phyloP scores from a whole-genome alignment of 148 eudicot species.

The Diospyros kaki region DNA sequence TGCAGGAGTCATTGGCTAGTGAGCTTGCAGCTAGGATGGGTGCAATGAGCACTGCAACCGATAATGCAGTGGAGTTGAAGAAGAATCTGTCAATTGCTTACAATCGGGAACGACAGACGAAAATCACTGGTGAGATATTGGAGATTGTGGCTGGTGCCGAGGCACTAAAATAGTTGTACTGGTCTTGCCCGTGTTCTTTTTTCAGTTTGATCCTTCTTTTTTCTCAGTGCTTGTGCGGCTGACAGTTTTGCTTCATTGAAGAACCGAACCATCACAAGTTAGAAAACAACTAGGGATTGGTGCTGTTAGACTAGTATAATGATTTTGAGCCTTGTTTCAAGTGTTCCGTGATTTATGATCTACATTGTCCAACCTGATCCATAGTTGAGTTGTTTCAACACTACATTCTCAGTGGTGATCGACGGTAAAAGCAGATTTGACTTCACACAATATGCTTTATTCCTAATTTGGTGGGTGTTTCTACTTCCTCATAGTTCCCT shows the following conservation, averaged over 20 bases:
- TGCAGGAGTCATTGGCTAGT: conserved; percentile 12
- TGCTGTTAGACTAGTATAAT: not conserved
- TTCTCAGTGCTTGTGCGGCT: not conserved
- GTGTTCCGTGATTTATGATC: not conserved
- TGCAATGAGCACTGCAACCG: conserved; percentile 9
- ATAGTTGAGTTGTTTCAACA: not conserved
- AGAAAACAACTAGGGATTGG: not conserved
- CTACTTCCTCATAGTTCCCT: too few species aligned
- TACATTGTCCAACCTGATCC: not conserved
- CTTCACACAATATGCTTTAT: not conserved
- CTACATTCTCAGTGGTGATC: not conserved
- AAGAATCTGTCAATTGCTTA: conserved; percentile 12
- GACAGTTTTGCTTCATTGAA: not conserved
- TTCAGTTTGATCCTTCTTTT: not conserved
- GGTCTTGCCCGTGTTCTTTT: not conserved
- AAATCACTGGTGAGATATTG: conserved; percentile 12
- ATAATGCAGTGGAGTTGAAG: conserved; percentile 4
- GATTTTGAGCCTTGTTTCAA: not conserved
- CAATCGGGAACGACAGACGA: conserved; percentile 7
- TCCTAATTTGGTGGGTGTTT: too few species aligned
- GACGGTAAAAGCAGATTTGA: not conserved
- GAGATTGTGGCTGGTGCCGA: conserved; percentile 11
- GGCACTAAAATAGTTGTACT: not conserved
- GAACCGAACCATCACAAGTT: not conserved
- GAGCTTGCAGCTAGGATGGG: conserved; percentile 11